Evolutionary conservation across 768 basidiomycete genomes (phyloP), one percentile per base, ranked within the genome.

Genomic region (Tulasnella sp.): DNA sequence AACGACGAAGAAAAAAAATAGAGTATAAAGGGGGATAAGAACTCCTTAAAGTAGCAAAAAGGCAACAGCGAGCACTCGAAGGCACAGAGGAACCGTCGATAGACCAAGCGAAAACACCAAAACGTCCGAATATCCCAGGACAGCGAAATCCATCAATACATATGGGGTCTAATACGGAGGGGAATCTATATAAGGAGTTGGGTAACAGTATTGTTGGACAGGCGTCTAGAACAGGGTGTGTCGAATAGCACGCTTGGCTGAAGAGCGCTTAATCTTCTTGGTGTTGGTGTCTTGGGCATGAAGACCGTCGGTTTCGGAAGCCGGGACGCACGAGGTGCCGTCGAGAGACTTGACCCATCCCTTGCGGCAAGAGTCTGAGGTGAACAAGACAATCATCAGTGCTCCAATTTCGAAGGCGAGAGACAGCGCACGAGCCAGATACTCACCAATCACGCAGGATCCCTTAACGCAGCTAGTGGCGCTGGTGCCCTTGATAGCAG

Each of bases 401-500:
- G 15, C 3, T 6, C n/a, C 26, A 18, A 23, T 0, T 3, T 26
- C n/a, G n/a, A 61, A 5, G 2, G 35, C n/a, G n/a, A n/a, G n/a
- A n/a, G n/a, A n/a, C 51, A n/a, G 13, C 44, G 16, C 15, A 1
- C 16, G 4, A 51, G 29, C 32, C 32, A 10, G 6, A 67, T 7
- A 67, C 61, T 26, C 32, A 67, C 61, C 61, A 16, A 67, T 35
- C 5, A 67, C 61, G 79, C 87, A 88, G 37, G 80, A 67, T 10
- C 86, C 84, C 9, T 79, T 78, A 5, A 79, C 77, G 82, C 87
- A 87, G 10, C 82, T 79, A 39, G 87, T 85, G 10, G 82, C 78
- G 74, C 84, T 83, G 32, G 85, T 85, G 73, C 86, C 82, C 26
- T 85, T 84, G 79, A 87, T 86, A 9, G 83, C 82, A 74, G 86